Evolutionary conservation across 805 yeast genomes (phyloP), one percentile per base, ranked within the genome.

Genomic region (Wickerhamomyces strasburgensis): DNA sequence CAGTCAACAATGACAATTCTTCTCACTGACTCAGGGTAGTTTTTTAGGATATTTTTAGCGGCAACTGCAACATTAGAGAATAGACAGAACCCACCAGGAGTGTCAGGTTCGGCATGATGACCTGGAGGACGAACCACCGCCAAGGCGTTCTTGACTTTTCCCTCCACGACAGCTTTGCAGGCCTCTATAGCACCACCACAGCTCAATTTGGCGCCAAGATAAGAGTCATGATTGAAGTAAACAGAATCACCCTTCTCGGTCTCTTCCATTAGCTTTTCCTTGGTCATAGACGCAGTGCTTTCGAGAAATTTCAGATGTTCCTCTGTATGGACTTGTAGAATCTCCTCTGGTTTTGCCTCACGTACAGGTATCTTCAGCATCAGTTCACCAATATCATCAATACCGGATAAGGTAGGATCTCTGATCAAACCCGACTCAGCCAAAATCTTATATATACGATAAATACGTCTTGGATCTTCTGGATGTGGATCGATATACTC

Each of bases 91-190:
- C 99, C 99, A 33, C 96, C 98, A 0, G 98, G 95, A 13, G 88
- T 68, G 48, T 86, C 93, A 2, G 99, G 98, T 56, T 94, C 99
- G 1, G 98, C 98, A 57, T 93, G 99, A 64, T 93, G 99, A 6
- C 99, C 99, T 0, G 99, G 99, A 2, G 99, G 99, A 47, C 99
- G 76, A 13, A 93, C 96, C 6, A 93, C 85, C 0, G 98, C 99
- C 34, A 93, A 56, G 0, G 97, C 80, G 57, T 93, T 93, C 55
- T 87, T 87, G 21, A 90, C 98, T 38, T 72, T 67, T 3, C 96
- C 95, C 57, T 89, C 97, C 8, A 93, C 84, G 15, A 93, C 98
- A 0, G 98, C 95, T 47, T 78, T 77, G 59, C 98, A 89, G 2
- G 96, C 95, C 60, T 93, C 98, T 34, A 93, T 93, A 21, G 95